Base-by-base conservation (phyloP, 257 asterid genomes). In the Nicotiana knightiana region DNA sequence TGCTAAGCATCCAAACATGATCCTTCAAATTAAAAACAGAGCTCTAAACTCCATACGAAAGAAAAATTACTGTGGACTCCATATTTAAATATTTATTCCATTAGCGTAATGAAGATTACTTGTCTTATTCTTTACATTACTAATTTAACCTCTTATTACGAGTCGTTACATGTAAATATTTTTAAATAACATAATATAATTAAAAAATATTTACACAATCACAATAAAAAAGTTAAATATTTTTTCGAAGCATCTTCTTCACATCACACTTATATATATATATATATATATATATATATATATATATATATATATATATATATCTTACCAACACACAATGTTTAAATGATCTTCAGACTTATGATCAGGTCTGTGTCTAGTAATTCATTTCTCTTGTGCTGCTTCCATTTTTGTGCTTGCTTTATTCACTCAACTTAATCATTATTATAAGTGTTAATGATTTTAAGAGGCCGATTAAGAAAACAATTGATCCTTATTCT, bases 401-500 rank as follows among this genome's bases (percentile, higher is more conserved):
- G 58, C 35, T 43, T 70, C 58, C 33, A 11, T 70, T n/a, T 70
- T 70, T 0, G 17, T 55, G 17, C 16, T 77, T 17, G 26, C 3
- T 51, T 54, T 77, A 51, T 77, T 55, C 28, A 77, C 9, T 30
- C 4, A 77, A 9, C 28, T 21, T 21, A 21, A 21, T 21, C 24
- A 21, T 57, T 35, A 15, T 57, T 77, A 57, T 18, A 55, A 11
- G 35, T 32, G 7, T 5, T 55, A 21, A 58, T 58, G 33, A 32
- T 17, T 77, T 16, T 67, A 11, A 51, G 62, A 7, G 70, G 83
- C 79, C 88, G 86, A 5, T 84, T 85, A 82, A 82, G 86, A 28
- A 28, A 51, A 10, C 30, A 43, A 11, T n/a, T 1, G 6, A 11
- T 43, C n/a, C 35, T 43, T 70, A 70, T 70, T 32, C 76, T 15